phyloP scores from a whole-genome alignment of 352 stramenopile genomes.

The Saprolegnia parasitica region DNA sequence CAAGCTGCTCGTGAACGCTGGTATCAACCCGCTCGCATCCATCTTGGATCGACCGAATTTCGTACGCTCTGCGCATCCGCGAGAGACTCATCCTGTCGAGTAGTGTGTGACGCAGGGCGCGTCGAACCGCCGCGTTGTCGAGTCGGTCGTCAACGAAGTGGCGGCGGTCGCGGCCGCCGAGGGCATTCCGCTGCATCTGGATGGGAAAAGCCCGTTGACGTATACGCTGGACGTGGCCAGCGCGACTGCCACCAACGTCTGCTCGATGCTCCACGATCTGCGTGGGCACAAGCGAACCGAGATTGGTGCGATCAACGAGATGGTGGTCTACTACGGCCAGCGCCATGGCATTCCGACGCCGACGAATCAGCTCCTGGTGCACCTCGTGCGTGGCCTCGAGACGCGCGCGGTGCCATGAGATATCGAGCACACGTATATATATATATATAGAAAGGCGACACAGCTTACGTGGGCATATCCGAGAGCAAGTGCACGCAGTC shows the following conservation, averaged over 20 bases:
- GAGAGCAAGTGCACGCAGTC: constrained; percentile 72
- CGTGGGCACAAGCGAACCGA: constrained; percentile 57
- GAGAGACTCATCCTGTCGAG: constrained; percentile 1
- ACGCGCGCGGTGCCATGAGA: background rate
- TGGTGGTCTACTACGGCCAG: constrained; percentile 45
- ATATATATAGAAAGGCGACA: background rate
- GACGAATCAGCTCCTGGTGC: constrained; percentile 50
- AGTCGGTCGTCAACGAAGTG: constrained; percentile 55
- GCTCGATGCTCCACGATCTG: constrained; percentile 72
- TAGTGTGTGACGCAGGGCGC: constrained; percentile 44
- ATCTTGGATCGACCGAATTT: constrained; percentile 54
- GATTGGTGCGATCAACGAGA: constrained; percentile 67
- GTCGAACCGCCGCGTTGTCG: constrained; percentile 42
- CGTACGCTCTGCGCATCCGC: constrained; percentile 23
- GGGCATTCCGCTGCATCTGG: constrained; percentile 39
- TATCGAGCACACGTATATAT: background rate
- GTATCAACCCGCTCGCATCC: constrained; percentile 67
- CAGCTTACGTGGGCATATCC: background rate
- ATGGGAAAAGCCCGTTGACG: constrained; percentile 47
- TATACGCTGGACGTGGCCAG: constrained; percentile 49
- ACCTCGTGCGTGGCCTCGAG: constrained; percentile 60
- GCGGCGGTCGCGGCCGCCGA: constrained; percentile 45
- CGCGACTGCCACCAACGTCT: constrained; percentile 57
- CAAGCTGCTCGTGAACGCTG: constrained; percentile 78
- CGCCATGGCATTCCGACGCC: constrained; percentile 53